Conservation (phyloP, 768 basidiomycete genomes). For the Leccinum uliginosum region DNA sequence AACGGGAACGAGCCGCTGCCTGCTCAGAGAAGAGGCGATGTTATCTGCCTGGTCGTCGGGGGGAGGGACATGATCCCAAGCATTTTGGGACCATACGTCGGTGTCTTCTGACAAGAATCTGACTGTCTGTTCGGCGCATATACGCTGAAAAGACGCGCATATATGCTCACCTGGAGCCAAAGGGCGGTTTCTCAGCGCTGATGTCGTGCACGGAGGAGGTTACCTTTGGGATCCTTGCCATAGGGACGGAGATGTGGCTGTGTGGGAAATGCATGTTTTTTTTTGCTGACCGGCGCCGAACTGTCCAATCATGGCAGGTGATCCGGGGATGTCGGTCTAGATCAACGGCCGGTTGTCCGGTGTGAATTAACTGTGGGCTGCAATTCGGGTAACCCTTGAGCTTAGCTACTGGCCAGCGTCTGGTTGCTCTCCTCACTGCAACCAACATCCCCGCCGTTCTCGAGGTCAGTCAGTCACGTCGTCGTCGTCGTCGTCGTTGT, state of each 20-base stretch:
- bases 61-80: constrained; percentile 88
- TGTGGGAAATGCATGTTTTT: no score
- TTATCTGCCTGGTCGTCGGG: constrained; percentile 75
- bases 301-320: not conserved
- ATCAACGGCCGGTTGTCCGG: not conserved
- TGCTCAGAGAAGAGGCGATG: constrained; percentile 64
- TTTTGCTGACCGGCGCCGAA: no score
- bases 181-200: constrained; percentile 52
- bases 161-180: constrained; percentile 58
- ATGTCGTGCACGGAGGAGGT: constrained; percentile 69
- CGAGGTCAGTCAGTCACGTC: not conserved
- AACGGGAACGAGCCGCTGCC: constrained; percentile 72
- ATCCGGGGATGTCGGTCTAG: not conserved
- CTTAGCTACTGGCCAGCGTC: not conserved
- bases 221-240: constrained; percentile 27
- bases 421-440: not conserved
- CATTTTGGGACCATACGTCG: constrained; percentile 85
- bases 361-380: constrained; percentile 3
- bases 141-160: not conserved
- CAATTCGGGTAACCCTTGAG: not conserved
- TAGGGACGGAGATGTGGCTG: no score
- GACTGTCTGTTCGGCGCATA: not conserved
- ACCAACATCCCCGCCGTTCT: not conserved
- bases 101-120: constrained; percentile 67
- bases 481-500: not conserved